Evolutionary conservation across 1,139 yeast genomes (phyloP).

Genomic region (Kodamaea sp.): DNA sequence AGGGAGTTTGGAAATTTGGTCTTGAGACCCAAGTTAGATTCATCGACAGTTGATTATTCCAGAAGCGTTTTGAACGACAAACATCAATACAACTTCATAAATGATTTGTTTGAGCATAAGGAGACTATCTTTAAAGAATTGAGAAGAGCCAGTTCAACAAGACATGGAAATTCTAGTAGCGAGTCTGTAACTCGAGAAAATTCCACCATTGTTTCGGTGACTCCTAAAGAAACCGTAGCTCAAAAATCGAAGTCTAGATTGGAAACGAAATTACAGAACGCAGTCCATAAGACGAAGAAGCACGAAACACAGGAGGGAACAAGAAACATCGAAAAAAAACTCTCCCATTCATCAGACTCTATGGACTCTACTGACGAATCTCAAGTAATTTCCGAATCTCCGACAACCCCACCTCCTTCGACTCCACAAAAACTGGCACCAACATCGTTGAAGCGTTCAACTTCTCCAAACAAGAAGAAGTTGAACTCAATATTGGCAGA

Average conservation of each 20-base stretch:
- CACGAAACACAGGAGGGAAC: constrained; percentile 2
- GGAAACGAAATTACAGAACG: constrained; percentile 34
- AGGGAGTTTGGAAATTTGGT: constrained; percentile 68
- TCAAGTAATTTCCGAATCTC: constrained; percentile 1
- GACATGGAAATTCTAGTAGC: constrained; percentile 8
- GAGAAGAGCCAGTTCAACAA: constrained; percentile 39
- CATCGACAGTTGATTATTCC: constrained; percentile 14
- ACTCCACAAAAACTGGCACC: constrained; percentile 20
- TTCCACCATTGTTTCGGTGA: constrained; percentile 4
- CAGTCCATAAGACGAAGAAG: constrained; percentile 20
- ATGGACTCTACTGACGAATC: constrained; percentile 2
- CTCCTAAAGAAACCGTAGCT: constrained; percentile 12
- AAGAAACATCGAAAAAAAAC: not conserved
- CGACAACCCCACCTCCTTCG: constrained; percentile 22
- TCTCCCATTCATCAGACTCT: not conserved
- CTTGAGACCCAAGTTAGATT: constrained; percentile 51
- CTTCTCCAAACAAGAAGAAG: constrained; percentile 43
- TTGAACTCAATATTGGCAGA: constrained; percentile 28
- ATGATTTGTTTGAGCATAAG: constrained; percentile 62
- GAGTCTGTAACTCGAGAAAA: constrained; percentile 9
- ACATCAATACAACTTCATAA: constrained; percentile 58
- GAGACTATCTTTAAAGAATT: constrained; percentile 56
- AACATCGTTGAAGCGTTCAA: constrained; percentile 34
- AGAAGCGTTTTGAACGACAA: constrained; percentile 50
- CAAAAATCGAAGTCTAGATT: constrained; percentile 31